Evolutionary conservation across 176 grass and related monocot species (phyloP).

Genomic region (Zoysia pacifica): DNA sequence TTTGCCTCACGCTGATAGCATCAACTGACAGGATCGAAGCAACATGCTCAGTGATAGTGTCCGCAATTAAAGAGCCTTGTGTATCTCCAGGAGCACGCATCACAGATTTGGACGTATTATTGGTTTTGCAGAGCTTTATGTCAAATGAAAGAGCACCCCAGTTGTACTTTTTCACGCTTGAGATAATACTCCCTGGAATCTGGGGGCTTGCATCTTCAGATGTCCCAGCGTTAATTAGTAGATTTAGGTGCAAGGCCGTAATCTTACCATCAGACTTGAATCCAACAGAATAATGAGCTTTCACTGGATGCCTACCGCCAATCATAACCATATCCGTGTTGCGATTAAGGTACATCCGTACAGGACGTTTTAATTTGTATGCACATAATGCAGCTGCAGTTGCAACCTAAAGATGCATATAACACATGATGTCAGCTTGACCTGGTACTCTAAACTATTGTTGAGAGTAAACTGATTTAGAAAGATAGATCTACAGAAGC

Average conservation of each 20-base stretch:
- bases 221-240: slow-evolving; percentile 69
- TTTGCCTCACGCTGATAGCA: slow-evolving; percentile 54
- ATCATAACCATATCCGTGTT: slow-evolving; percentile 79
- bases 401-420: slow-evolving; percentile 53
- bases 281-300: slow-evolving; percentile 69
- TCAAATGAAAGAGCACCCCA: slow-evolving; percentile 76
- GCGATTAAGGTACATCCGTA: slow-evolving; percentile 76
- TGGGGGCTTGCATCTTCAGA: slow-evolving; percentile 60
- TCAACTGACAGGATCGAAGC: slow-evolving; percentile 54
- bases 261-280: slow-evolving; percentile 81
- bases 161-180: slow-evolving; percentile 70
- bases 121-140: slow-evolving; percentile 75
- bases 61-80: slow-evolving; percentile 81
- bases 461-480: no score
- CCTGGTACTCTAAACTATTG: no score
- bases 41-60: slow-evolving; percentile 78
- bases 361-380: slow-evolving; percentile 59
- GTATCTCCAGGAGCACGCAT: slow-evolving; percentile 79
- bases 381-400: slow-evolving; percentile 71
- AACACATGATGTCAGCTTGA: background rate
- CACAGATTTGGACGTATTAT: slow-evolving; percentile 64
- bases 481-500: no score
- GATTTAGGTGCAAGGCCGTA: slow-evolving; percentile 67
- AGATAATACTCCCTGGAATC: slow-evolving; percentile 39
- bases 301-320: slow-evolving; percentile 70